Evolutionary conservation across 73 alveolate species (phyloP).

Genomic region (Tetrahymena thermophila): DNA sequence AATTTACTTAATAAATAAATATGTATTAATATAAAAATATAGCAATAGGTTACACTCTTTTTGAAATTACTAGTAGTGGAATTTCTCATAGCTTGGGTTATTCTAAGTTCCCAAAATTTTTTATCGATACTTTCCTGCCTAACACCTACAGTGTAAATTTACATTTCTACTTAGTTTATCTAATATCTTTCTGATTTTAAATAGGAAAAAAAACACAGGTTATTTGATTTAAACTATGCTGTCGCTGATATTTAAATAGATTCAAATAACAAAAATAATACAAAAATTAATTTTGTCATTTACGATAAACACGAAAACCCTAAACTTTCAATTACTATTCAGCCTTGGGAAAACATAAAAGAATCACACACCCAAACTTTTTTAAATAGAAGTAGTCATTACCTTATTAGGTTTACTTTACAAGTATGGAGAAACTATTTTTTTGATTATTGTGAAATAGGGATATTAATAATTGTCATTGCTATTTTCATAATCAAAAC

Average conservation of each 20-base stretch:
- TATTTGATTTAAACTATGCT: not conserved
- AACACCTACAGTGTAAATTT: not conserved
- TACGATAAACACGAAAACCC: not conserved
- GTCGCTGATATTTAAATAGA: not conserved
- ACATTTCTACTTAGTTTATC: not conserved
- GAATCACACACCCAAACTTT: not conserved
- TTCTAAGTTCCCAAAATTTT: not conserved
- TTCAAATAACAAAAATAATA: not conserved
- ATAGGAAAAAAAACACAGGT: not conserved
- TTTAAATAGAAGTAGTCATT: not conserved
- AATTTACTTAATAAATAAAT: not conserved
- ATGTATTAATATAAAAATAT: not conserved
- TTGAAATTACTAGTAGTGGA: not conserved
- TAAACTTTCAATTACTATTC: not conserved
- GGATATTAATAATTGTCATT: not conserved
- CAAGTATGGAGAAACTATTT: not conserved
- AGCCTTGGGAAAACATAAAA: not conserved
- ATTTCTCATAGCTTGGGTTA: not conserved
- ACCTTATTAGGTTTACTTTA: not conserved
- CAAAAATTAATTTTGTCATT: not conserved
- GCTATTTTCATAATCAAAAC: not conserved
- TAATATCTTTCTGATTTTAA: not conserved
- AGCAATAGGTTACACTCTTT: not conserved
- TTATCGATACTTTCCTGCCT: not conserved
- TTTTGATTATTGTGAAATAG: not conserved